Percentiles rank a stretch among this genome's conserved stretches.
These are phyloP conservation scores for Sideroxylon spinosum DNA, from an alignment of 179 eudicot species.

Conservation along the genomic window DNA sequence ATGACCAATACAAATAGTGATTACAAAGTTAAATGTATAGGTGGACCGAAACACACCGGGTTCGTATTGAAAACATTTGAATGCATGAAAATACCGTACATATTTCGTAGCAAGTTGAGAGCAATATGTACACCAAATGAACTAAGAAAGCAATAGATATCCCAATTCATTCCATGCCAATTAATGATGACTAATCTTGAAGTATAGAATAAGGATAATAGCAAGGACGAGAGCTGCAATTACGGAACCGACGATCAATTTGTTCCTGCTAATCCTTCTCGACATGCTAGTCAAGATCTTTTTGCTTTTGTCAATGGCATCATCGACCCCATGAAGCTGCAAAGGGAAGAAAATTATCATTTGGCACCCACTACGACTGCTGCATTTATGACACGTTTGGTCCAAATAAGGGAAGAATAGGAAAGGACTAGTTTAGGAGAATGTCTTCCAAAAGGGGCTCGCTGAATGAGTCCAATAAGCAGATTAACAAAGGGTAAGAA, in stretches of 20 bases:
- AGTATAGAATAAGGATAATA: slow-evolving; percentile 61
- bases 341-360: slow-evolving; percentile 17
- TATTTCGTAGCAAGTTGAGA: not conserved
- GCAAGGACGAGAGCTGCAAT: slow-evolving; percentile 73
- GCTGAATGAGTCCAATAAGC: not conserved
- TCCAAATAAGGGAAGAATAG: not conserved
- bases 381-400: not conserved
- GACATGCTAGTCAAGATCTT: slow-evolving; percentile 79
- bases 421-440: not conserved
- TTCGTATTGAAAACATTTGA: not conserved
- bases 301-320: slow-evolving; percentile 86
- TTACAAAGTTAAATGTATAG: not conserved
- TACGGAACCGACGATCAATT: slow-evolving; percentile 71
- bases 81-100: not conserved
- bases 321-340: slow-evolving; percentile 90
- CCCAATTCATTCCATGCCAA: not conserved
- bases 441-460: not conserved
- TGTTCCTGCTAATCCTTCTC: slow-evolving; percentile 78
- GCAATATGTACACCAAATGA: slow-evolving; percentile 4
- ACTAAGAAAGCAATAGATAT: not conserved
- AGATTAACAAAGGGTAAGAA: too few species aligned
- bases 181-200: slow-evolving; percentile 40
- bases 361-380: not conserved
- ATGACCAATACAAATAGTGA: not conserved
- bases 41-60: not conserved